Base-by-base conservation (phyloP, 2,329 filamentous ascomycete genomes). In the Fusarium sp. region DNA sequence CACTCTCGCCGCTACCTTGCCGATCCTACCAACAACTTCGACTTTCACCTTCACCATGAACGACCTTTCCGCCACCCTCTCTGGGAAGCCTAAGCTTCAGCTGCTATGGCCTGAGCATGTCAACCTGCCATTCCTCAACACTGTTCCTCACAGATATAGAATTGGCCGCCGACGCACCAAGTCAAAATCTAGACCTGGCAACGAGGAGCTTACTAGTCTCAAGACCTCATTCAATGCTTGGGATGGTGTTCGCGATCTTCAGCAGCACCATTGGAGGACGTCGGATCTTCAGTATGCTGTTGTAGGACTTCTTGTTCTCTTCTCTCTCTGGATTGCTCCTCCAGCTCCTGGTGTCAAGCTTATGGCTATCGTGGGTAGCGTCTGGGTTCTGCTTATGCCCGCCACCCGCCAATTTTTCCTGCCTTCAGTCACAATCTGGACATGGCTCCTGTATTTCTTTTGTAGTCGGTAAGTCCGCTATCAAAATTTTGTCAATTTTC, bases 361-460 rank as follows among this genome's bases (percentile, higher is more conserved):
- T 2, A 85, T 89, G 47, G 88, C 91, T 42, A 86, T 93, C 15
- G 85, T 90, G 2, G 84, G 88, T 54, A 85, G 94, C 65, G 83
- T 91, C 62, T 83, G 89, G 71, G 88, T 94, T 33, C 84, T 97
- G 39, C 84, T 95, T 44, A 87, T 97, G 79, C 95, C 95, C 8
- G 87, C 93, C 51, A 97, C 94, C 5, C 88, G 93, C 69, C 95
- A 98, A 79, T 97, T 98, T 80, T 94, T 97, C 78, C 84, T 97
- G 42, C 94, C 95, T 11, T 94, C 94, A 54, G 84, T 96, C 62
- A 91, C 93, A 8, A 93, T 97, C 69, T 91, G 93, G 79, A 91
- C 90, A 24, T 98, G 94, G 88, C 85, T 98, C 40, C 84, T 98
- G 49, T 93, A 97, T 79, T 98, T 97, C 83, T 97, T 96, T 80